These are phyloP conservation scores for Lactifluus piperatus DNA, from an alignment of 768 basidiomycete genomes.

Conservation along the genomic window DNA sequence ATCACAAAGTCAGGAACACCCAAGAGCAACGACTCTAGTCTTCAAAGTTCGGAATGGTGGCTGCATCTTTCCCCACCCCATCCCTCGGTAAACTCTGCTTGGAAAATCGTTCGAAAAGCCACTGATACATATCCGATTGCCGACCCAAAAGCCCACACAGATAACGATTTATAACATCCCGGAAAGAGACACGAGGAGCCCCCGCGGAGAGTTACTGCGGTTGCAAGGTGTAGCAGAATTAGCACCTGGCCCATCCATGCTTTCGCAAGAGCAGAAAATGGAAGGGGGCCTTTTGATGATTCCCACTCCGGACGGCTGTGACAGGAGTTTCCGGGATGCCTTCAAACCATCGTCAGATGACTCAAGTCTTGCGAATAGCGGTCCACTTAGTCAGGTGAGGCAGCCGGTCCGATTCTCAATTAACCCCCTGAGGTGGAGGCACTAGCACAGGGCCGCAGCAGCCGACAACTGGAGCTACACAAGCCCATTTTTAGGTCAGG, in stretches of 20 bases:
- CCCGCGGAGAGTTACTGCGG: background rate
- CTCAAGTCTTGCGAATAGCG: background rate
- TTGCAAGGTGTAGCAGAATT: background rate
- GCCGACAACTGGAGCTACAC: background rate
- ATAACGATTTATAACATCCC: background rate
- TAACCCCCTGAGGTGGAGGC: background rate
- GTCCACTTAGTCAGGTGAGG: background rate
- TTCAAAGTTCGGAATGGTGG: background rate
- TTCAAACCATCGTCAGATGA: background rate
- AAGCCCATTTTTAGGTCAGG: no score
- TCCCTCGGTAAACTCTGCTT: background rate
- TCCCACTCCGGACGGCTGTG: background rate
- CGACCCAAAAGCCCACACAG: background rate
- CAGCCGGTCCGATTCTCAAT: no score
- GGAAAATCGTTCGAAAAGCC: background rate
- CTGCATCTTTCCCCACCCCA: background rate
- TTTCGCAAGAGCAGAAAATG: background rate
- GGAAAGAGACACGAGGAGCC: background rate
- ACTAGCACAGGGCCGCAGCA: background rate
- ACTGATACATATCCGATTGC: background rate
- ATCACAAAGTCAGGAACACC: background rate
- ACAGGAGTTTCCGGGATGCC: background rate
- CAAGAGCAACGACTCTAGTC: background rate
- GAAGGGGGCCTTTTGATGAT: background rate
- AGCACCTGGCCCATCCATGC: background rate